A percentile compares a stretch with the other conserved stretches of the same genome.
These are phyloP conservation scores for Tillandsia fasciculata DNA, from an alignment of 176 grass and related monocot species.

Conservation along the genomic window DNA sequence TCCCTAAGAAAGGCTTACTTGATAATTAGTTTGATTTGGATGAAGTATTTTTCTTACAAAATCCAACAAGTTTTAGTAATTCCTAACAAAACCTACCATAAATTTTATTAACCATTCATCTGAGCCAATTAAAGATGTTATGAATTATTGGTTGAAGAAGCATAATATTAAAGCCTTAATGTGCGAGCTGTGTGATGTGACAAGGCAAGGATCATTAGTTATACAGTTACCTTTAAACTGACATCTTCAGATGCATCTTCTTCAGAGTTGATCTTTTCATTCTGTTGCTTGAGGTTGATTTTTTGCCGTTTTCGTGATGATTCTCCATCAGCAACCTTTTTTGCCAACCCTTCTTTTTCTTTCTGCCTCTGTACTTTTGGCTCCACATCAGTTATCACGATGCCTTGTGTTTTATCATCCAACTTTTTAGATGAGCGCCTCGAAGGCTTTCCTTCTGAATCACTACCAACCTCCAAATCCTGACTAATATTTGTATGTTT, in stretches of 20 bases:
- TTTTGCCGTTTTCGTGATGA: background rate
- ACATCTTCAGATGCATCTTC: background rate
- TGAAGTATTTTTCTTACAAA: too few species aligned
- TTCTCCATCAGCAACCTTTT: conserved; percentile 23
- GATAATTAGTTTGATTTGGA: too few species aligned
- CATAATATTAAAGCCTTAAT: background rate
- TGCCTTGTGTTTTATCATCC: background rate
- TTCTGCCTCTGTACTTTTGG: conserved; percentile 1
- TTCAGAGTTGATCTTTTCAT: background rate
- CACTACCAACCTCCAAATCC: conserved; percentile 16
- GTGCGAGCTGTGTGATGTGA: background rate
- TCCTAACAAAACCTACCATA: background rate
- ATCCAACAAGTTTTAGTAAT: background rate
- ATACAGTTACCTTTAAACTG: background rate
- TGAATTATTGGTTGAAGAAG: background rate
- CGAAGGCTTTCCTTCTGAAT: conserved; percentile 39
- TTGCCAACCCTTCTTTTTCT: conserved; percentile 10
- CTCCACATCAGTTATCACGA: background rate
- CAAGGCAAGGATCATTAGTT: background rate
- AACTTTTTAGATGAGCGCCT: conserved; percentile 20
- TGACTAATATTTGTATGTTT: conserved; percentile 31
- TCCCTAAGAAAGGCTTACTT: too few species aligned
- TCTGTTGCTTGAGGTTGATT: background rate
- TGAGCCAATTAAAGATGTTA: background rate
- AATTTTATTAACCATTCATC: background rate